A percentile compares a stretch with the other conserved stretches of the same genome.
These are phyloP conservation scores for Macrolepiota fuliginosa DNA, from an alignment of 768 basidiomycete genomes.

Conservation along the genomic window DNA sequence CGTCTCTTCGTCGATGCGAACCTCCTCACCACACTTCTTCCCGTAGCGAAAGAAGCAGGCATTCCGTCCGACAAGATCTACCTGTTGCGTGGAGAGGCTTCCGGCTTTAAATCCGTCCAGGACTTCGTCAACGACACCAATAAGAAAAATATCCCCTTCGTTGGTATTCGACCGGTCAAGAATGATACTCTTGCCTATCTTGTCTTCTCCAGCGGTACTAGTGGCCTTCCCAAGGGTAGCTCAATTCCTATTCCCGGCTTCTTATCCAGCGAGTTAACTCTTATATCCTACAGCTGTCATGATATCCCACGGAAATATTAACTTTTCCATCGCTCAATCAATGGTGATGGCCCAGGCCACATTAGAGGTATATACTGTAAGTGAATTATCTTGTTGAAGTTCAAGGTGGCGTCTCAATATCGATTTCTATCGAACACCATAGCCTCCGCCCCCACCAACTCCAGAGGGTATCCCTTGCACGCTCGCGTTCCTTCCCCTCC, in stretches of 20 bases:
- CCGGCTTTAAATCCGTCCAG: conserved; percentile 41
- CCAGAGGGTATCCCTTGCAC: conserved; percentile 45
- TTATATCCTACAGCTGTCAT: conserved; percentile 53
- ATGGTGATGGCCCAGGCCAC: conserved; percentile 27
- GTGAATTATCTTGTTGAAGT: conserved; percentile 13
- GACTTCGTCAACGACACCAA: conserved; percentile 41
- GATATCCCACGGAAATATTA: conserved; percentile 68
- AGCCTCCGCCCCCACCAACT: conserved; percentile 38
- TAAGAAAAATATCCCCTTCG: conserved; percentile 32
- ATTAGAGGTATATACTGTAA: conserved; percentile 36
- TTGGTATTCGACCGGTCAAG: conserved; percentile 42
- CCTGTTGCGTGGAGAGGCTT: conserved; percentile 40
- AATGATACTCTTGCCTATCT: conserved; percentile 65
- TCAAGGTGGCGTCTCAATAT: background rate
- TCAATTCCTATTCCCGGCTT: background rate
- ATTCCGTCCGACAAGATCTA: conserved; percentile 44
- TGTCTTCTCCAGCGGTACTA: conserved; percentile 77
- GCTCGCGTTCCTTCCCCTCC: conserved; percentile 64
- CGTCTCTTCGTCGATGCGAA: conserved; percentile 33
- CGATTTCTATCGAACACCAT: background rate
- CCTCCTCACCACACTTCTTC: conserved; percentile 26
- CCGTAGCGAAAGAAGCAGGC: conserved; percentile 31
- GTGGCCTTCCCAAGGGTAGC: conserved; percentile 70
- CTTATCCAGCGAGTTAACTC: background rate
- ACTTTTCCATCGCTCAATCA: conserved; percentile 40